Base-by-base conservation (phyloP, 805 yeast genomes). In the Jamesozyma jinghongensis region DNA sequence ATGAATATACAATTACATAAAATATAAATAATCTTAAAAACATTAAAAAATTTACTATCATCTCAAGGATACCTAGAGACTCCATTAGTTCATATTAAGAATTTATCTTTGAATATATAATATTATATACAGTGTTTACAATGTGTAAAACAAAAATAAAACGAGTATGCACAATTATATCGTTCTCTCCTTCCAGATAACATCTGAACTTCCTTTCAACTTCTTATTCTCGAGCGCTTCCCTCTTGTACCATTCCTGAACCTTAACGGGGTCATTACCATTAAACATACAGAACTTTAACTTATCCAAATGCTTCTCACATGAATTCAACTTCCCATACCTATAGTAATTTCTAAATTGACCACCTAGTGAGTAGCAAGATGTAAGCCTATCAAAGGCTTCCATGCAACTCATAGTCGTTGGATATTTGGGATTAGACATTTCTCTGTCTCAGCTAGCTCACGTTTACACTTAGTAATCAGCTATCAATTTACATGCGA, bases 341-440 rank as follows among this genome's bases (percentile, higher is more conserved):
- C 97, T 68, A 57, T 88, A 90, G 53, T 83, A 82, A 61, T 82
- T 74, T 45, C 94, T 74, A 17, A 85, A 65, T 56, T 88, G 96
- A 0, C 97, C 97, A 3, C 95, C 97, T 3, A 88, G 56, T 0
- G 97, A 84, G 63, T 84, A 86, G 59, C 97, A 90, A 36, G 76
- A 79, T 35, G 87, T 71, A 18, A 88, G 67, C 54, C 86, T 94
- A 60, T 88, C 95, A 61, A 88, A 80, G 1, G 92, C 92, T 34
- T 90, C 85, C 40, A 80, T 68, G 54, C 90, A 81, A 38, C 75
- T 72, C 87, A 81, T 75, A n/a, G 70, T 69, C 5, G 67, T 57
- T 52, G 63, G 63, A 34, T 59, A 59, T 19, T 44, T 44, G 14
- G 41, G 31, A 12, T 29, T 17, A 13, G 34, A 29, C 39, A 36